A percentile compares a stretch with the other conserved stretches of the same genome.
phyloP scores from a whole-genome alignment of 768 basidiomycete species.

The Trametes cubensis region DNA sequence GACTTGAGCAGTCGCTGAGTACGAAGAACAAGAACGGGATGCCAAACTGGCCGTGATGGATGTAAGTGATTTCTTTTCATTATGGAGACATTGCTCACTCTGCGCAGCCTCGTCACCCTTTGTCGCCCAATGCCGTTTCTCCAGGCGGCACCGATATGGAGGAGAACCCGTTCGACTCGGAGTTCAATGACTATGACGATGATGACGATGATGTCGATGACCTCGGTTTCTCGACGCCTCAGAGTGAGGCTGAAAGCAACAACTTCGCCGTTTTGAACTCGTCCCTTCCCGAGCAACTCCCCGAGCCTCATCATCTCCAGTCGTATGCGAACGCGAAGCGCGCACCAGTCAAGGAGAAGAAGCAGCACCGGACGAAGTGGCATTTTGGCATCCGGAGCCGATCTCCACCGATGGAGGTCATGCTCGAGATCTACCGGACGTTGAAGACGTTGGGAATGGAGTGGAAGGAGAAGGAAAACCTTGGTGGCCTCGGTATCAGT shows the following conservation, averaged over 20 bases:
- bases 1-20: slow-evolving; percentile 61
- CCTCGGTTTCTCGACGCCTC: slow-evolving; percentile 51
- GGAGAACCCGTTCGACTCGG: slow-evolving; percentile 80
- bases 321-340: slow-evolving; percentile 64
- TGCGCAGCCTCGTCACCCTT: slow-evolving; percentile 64
- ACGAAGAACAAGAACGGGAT: slow-evolving; percentile 85
- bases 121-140: slow-evolving; percentile 69
- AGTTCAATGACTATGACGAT: slow-evolving; percentile 58
- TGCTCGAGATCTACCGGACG: slow-evolving; percentile 97
- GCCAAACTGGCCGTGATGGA: slow-evolving; percentile 80
- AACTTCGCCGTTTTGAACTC: slow-evolving; percentile 90
- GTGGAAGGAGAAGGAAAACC: slow-evolving; percentile 89
- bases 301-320: slow-evolving; percentile 71
- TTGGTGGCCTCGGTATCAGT: slow-evolving; percentile 68
- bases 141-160: slow-evolving; percentile 62
- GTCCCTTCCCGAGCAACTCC: slow-evolving; percentile 65
- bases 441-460: slow-evolving; percentile 91
- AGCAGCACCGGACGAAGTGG: slow-evolving; percentile 86
- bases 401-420: slow-evolving; percentile 97
- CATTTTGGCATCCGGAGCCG: slow-evolving; percentile 97
- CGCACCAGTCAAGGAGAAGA: slow-evolving; percentile 56
- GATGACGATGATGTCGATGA: slow-evolving; percentile 62
- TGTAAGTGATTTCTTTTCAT: slow-evolving; percentile 47
- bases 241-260: slow-evolving; percentile 49
- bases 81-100: slow-evolving; percentile 16